Percentiles rank a stretch among this genome's conserved stretches.
Conservation (phyloP, 176 grass and related monocot genomes). For the Triticum urartu region DNA sequence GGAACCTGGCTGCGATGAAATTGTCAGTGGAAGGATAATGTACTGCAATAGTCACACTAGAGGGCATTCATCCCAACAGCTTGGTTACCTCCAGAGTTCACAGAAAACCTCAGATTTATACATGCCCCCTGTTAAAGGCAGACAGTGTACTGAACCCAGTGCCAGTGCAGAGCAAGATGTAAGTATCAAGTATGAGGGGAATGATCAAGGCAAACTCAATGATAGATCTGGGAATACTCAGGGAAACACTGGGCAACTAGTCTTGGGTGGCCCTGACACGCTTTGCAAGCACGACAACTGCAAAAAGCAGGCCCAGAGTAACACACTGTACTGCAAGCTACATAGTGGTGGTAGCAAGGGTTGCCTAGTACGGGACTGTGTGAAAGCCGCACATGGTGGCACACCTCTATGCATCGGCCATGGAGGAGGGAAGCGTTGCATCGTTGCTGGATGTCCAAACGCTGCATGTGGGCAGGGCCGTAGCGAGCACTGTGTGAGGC, state of each 20-base stretch:
- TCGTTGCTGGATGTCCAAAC: slow-evolving; percentile 43
- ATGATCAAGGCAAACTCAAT: slow-evolving; percentile 30
- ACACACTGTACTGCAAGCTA: slow-evolving; percentile 36
- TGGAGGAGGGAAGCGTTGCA: slow-evolving; percentile 52
- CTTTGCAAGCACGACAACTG: slow-evolving; percentile 44
- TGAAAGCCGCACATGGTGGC: slow-evolving; percentile 45
- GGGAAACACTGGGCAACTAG: not conserved
- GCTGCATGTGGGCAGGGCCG: slow-evolving; percentile 50
- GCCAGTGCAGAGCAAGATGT: slow-evolving; percentile 27
- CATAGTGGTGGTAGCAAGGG: slow-evolving; percentile 38
- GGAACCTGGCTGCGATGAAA: slow-evolving; percentile 40
- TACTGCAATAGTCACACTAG: slow-evolving; percentile 36
- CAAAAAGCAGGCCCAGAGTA: slow-evolving; percentile 34
- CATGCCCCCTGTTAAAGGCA: slow-evolving; percentile 21
- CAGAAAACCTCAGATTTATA: slow-evolving; percentile 26
- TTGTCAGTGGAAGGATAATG: slow-evolving; percentile 10
- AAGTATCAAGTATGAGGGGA: slow-evolving; percentile 39
- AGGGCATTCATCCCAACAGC: slow-evolving; percentile 15
- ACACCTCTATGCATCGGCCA: slow-evolving; percentile 55
- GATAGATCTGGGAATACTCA: slow-evolving; percentile 26
- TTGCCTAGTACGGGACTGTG: slow-evolving; percentile 43
- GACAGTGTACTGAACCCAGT: slow-evolving; percentile 12
- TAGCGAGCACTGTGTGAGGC: slow-evolving; percentile 42
- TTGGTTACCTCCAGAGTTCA: slow-evolving; percentile 18
- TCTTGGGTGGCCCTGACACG: slow-evolving; percentile 11